Base-by-base conservation (phyloP, 768 basidiomycete genomes). In the Floccularia luteovirens region DNA sequence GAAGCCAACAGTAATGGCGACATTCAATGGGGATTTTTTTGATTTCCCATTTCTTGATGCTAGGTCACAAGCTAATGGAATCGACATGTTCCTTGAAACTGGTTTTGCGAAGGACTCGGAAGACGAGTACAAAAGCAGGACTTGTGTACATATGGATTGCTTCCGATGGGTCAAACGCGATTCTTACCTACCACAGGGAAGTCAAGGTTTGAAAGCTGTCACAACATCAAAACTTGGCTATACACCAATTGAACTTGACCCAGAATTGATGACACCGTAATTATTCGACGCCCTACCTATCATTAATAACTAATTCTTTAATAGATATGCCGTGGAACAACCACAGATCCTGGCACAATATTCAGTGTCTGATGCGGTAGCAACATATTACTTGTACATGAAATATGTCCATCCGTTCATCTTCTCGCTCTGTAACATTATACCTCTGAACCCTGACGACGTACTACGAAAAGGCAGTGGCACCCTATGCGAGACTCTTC, bases 321-420 rank as follows among this genome's bases (percentile, higher is more conserved):
- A 28, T 44, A 97, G 94, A 24, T 98, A 99, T 62, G 96, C 96
- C 0, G 70, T 90, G 58, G 96, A 98, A 54, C 90, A 93, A 49
- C 96, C 96, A 0, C 93, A 98, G 55, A 61, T 79, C 1, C 77
- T 99, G 13, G 94, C 96, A 0, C 90, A 93, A 54, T 99, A 99
- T 62, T 98, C 96, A 50, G 96, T 99, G 20, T 99, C 96, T 59
- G 96, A 99, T 72, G 96, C 96, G 0, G 96, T 98, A 7, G 94
- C 96, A n/a, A 99, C 96, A 1, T 98, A 99, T 59, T 98, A 98
- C 60, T 75, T 99, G 24, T 98, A 99, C 65, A 99, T 98, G 96
- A 99, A 98, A 92, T 99, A 99, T 52, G 93, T 99, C 7, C 93
- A 98, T 55, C 96, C 96, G 0, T 99, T 99, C 73, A 90, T 99